Evolutionary conservation across 1,284 basidiomycete species (phyloP), one percentile per base, ranked within the genome.

Genomic region (Malassezia psittaci): DNA sequence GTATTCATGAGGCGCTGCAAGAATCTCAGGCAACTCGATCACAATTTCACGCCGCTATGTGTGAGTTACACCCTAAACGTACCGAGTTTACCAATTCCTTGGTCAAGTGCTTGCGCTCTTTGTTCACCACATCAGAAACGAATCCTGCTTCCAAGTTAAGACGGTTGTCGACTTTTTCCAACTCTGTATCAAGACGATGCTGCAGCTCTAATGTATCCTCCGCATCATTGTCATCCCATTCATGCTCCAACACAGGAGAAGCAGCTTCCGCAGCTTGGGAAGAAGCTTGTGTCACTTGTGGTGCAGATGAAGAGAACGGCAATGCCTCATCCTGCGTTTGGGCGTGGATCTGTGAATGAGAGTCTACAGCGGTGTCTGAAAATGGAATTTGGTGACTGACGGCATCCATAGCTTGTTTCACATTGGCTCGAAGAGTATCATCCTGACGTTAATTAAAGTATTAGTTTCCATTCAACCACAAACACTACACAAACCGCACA

Each of bases 171-270:
- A 34, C 36, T 5, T 12, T 7, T 10, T 24, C 10, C 29, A 56
- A 19, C 48, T 56, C 54, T 6, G 48, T 46, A n/a, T 54, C 51
- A n/a, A 63, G 41, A 39, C 35, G 34, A 5, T 37, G 48, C 41
- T 61, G 45, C 16, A 61, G 47, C 19, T 39, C 55, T 13, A 45
- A 18, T 6, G 13, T 2, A 12, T 48, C 36, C 11, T 48, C 37
- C 5, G 2, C 47, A 24, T 12, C 2, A 15, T 37, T 34, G 42
- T 60, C 57, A 32, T 67, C 61, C 24, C 24, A 29, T 3, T 29
- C 24, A 7, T 29, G 24, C 42, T n/a, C 21, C 39, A 21, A 21
- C 16, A 41, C 21, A 13, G 10, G 16, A 16, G 39, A 41, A 12
- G 41, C 41, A 12, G 19, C 21, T 32, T 43, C 18, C 5, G 13